phyloP scores from a whole-genome alignment of 768 basidiomycete species.

The Saitozyma podzolica region DNA sequence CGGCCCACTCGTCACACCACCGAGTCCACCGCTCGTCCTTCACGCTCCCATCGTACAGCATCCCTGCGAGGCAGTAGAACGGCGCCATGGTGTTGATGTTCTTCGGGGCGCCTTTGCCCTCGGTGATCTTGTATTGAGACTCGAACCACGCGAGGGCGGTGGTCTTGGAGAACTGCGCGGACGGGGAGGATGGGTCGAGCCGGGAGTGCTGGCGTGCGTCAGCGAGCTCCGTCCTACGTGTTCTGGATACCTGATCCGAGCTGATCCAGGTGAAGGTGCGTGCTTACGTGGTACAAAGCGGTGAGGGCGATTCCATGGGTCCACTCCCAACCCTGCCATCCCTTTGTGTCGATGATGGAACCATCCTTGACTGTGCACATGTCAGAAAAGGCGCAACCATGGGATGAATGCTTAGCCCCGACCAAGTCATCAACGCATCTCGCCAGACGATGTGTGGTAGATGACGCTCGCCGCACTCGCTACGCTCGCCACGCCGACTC shows the following conservation, averaged over 20 bases:
- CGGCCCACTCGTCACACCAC: conserved; percentile 49
- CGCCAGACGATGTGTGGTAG: neutral
- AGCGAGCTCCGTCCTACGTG: conserved; percentile 44
- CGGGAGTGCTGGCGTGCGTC: conserved; percentile 55
- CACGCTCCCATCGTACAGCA: conserved; percentile 33
- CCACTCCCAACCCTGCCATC: conserved; percentile 63
- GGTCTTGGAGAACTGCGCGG: conserved; percentile 50
- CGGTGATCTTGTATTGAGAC: conserved; percentile 55
- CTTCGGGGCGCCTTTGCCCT: conserved; percentile 59
- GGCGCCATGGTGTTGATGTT: conserved; percentile 65
- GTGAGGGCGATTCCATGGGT: conserved; percentile 49
- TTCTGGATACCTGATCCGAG: conserved; percentile 16
- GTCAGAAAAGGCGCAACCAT: no score
- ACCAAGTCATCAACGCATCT: conserved; percentile 2
- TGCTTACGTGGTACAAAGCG: conserved; percentile 40
- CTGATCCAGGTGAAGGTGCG: conserved; percentile 53
- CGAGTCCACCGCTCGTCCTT: conserved; percentile 33
- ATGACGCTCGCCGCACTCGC: neutral
- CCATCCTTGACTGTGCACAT: conserved; percentile 55
- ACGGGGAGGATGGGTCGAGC: conserved; percentile 19
- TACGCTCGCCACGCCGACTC: conserved; percentile 8
- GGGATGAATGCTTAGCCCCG: no score
- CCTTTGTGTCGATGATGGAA: conserved; percentile 62
- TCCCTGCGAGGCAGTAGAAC: conserved; percentile 48
- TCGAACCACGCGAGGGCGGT: conserved; percentile 60